A percentile compares a stretch with the other conserved stretches of the same genome.
Conservation (phyloP, 1,284 basidiomycete species). For the Ustilago tritici region DNA sequence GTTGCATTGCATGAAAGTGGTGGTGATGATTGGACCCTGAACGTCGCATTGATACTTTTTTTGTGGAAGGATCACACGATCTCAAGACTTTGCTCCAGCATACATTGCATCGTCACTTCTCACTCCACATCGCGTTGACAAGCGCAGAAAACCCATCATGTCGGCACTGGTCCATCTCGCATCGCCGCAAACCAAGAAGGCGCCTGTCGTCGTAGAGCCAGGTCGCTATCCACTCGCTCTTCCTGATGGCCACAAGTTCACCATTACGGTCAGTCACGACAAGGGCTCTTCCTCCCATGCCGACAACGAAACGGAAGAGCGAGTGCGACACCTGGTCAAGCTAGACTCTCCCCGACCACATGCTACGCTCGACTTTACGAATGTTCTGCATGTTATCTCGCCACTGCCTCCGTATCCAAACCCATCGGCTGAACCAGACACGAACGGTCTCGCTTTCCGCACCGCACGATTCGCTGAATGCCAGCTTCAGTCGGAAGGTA, state of each 20-base stretch:
- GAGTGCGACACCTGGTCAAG: conserved; percentile 27
- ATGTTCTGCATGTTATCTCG: conserved; percentile 35
- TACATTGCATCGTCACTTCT: not conserved
- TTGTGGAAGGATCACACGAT: not conserved
- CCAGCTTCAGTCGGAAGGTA: not conserved
- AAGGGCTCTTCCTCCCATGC: conserved; percentile 2
- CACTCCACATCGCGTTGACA: not conserved
- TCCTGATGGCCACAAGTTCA: conserved; percentile 44
- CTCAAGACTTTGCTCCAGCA: not conserved
- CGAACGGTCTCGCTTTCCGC: conserved; percentile 55
- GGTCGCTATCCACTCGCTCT: conserved; percentile 33
- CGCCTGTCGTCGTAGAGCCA: conserved; percentile 25
- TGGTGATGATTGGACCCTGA: not conserved
- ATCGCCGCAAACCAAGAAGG: conserved; percentile 39
- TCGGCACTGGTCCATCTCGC: conserved; percentile 45
- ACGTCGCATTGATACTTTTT: not conserved
- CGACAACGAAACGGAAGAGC: conserved; percentile 10
- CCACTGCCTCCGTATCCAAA: conserved; percentile 45
- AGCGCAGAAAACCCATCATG: conserved; percentile 13
- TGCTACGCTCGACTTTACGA: conserved; percentile 34
- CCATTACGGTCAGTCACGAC: conserved; percentile 39
- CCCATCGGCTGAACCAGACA: conserved; percentile 60
- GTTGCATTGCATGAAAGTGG: not conserved
- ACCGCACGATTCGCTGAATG: conserved; percentile 39
- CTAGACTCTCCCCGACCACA: conserved; percentile 28